A percentile compares a stretch with the other conserved stretches of the same genome.
These are phyloP conservation scores for Penicillium verrucosum DNA, from an alignment of 2,329 filamentous ascomycete species.

Conservation along the genomic window DNA sequence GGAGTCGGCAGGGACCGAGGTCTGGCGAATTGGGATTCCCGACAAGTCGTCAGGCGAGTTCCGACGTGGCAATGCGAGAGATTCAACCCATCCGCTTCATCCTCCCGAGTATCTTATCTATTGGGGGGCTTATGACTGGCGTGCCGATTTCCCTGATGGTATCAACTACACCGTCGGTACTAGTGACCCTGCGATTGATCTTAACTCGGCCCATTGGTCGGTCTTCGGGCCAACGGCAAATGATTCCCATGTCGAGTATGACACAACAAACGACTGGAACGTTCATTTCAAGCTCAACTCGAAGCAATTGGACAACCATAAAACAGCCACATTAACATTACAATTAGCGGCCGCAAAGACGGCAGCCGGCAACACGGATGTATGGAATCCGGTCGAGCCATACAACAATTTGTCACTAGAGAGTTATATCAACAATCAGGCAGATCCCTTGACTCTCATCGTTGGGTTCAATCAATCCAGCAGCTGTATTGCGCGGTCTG, in stretches of 20 bases:
- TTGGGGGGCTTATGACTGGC: slow-evolving; percentile 60
- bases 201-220: slow-evolving; percentile 66
- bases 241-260: slow-evolving; percentile 42
- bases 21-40: slow-evolving; percentile 62
- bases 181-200: slow-evolving; percentile 48
- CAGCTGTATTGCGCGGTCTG: slow-evolving; percentile 60
- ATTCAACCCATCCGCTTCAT: slow-evolving; percentile 49
- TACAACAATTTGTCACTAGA: slow-evolving; percentile 54
- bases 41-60: slow-evolving; percentile 62
- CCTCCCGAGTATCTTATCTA: slow-evolving; percentile 61
- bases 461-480: slow-evolving; percentile 53
- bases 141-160: slow-evolving; percentile 57
- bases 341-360: slow-evolving; percentile 63
- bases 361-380: slow-evolving; percentile 60
- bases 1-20: slow-evolving; percentile 56
- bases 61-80: slow-evolving; percentile 54
- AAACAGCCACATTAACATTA: slow-evolving; percentile 57
- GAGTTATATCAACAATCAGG: slow-evolving; percentile 47
- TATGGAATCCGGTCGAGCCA: slow-evolving; percentile 53
- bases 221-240: slow-evolving; percentile 51
- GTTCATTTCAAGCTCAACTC: slow-evolving; percentile 51
- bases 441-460: slow-evolving; percentile 26
- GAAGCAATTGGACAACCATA: slow-evolving; percentile 42
- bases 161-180: slow-evolving; percentile 57
- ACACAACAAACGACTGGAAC: slow-evolving; percentile 57